Evolutionary conservation across 169 alveolate genomes (phyloP).

Genomic region (Eimeria sp.): DNA sequence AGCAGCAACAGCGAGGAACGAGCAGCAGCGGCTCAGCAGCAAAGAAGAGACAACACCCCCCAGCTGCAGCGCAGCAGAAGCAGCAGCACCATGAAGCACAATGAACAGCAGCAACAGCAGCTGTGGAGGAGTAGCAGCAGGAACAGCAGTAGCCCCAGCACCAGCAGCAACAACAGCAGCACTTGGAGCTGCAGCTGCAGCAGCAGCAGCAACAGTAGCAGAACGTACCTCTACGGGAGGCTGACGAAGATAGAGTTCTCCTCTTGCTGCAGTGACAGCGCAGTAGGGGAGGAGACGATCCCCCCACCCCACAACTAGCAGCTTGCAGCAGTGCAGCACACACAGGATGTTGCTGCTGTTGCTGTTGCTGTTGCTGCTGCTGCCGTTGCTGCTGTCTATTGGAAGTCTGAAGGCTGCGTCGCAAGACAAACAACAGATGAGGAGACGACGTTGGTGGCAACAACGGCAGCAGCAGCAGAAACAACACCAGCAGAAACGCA

Average conservation of each 20-base stretch:
- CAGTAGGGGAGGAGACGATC: slow-evolving; percentile 52
- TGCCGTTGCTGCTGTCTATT: slow-evolving; percentile 8
- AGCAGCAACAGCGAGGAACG: slow-evolving; percentile 52
- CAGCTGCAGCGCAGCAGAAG: slow-evolving; percentile 24
- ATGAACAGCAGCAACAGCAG: slow-evolving; percentile 28
- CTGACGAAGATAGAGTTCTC: background rate
- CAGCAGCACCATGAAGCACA: background rate
- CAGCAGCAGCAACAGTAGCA: slow-evolving; percentile 43
- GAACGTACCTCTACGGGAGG: slow-evolving; percentile 11
- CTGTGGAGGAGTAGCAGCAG: background rate
- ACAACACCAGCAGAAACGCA: slow-evolving; percentile 14
- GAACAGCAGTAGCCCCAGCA: background rate
- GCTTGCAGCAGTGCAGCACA: slow-evolving; percentile 65
- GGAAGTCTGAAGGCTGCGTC: slow-evolving; percentile 35
- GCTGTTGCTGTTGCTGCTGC: slow-evolving; percentile 57
- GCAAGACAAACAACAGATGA: background rate
- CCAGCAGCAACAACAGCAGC: background rate
- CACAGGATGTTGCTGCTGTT: slow-evolving; percentile 26
- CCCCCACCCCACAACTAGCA: slow-evolving; percentile 61
- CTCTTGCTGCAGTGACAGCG: slow-evolving; percentile 60
- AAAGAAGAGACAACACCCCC: background rate
- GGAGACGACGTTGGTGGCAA: background rate
- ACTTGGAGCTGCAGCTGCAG: background rate
- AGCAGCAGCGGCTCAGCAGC: slow-evolving; percentile 72
- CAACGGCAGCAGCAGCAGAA: background rate